These are phyloP conservation scores for Didymella glomerata DNA, from an alignment of 2,329 filamentous ascomycete species.

Conservation along the genomic window DNA sequence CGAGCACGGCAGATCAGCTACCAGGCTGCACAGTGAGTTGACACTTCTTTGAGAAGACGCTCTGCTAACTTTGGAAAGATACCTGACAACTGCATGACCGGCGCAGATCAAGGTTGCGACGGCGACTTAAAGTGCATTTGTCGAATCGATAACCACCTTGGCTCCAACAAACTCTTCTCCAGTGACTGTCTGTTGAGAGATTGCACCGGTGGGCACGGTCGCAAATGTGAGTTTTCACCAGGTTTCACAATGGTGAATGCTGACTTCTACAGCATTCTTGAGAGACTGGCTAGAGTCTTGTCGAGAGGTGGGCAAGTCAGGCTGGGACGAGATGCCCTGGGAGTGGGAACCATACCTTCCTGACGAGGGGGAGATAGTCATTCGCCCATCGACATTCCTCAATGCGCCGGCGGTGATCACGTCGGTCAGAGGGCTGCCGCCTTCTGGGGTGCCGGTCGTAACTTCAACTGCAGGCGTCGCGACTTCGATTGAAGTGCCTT, in stretches of 20 bases:
- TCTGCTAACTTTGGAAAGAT: conserved; percentile 15
- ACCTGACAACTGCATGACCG: conserved; percentile 19
- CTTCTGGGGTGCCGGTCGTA: neutral
- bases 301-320: conserved; percentile 1
- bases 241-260: neutral
- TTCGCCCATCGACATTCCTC: neutral
- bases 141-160: conserved; percentile 24
- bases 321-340: conserved; percentile 20
- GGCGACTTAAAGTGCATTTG: conserved; percentile 30
- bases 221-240: conserved; percentile 14
- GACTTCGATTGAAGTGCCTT: neutral
- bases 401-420: neutral
- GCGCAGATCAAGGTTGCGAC: conserved; percentile 10
- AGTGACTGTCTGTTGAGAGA: conserved; percentile 25
- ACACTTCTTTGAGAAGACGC: accelerated
- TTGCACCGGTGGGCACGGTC: conserved; percentile 22
- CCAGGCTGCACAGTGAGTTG: conserved; percentile 10
- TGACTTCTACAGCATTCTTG: conserved; percentile 24
- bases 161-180: conserved; percentile 24
- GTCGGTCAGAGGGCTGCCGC: neutral
- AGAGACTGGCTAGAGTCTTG: conserved; percentile 24
- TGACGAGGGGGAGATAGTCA: neutral
- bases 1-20: conserved; percentile 5
- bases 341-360: conserved; percentile 28
- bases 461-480: conserved; percentile 2